Evolutionary conservation across 257 asterid species (phyloP).

Genomic region (Solanum acaule): DNA sequence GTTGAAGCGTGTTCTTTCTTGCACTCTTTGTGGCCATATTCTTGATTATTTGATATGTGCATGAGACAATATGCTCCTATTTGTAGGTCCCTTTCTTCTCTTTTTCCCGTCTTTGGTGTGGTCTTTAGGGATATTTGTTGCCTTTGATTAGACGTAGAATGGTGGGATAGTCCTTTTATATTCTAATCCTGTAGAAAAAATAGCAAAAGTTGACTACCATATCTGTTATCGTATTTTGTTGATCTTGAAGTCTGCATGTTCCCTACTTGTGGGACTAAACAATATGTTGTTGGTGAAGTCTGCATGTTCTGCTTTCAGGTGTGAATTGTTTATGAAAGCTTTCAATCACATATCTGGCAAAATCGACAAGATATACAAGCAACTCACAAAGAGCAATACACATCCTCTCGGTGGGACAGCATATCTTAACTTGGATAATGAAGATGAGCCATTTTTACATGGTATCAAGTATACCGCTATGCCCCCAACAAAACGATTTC

Average conservation of each 20-base stretch:
- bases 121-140: neutral
- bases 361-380: constrained; percentile 75
- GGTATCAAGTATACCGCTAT: constrained; percentile 94
- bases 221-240: neutral
- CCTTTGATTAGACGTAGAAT: neutral
- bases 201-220: neutral
- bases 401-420: constrained; percentile 98
- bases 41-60: neutral
- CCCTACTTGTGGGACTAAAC: neutral
- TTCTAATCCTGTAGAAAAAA: neutral
- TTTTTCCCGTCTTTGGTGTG: neutral
- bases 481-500: constrained; percentile 88
- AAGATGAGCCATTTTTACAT: constrained; percentile 87
- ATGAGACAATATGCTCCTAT: neutral
- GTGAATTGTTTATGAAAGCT: constrained; percentile 82
- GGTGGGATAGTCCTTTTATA: neutral
- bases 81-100: neutral
- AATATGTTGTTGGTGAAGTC: neutral
- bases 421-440: constrained; percentile 81
- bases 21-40: neutral
- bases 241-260: neutral
- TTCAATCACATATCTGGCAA: constrained; percentile 30
- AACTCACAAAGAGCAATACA: constrained; percentile 80
- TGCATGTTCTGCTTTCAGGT: constrained; percentile 34
- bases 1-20: neutral